Conservation (phyloP, 2,329 filamentous ascomycete genomes). For the Paramyrothecium sp. region DNA sequence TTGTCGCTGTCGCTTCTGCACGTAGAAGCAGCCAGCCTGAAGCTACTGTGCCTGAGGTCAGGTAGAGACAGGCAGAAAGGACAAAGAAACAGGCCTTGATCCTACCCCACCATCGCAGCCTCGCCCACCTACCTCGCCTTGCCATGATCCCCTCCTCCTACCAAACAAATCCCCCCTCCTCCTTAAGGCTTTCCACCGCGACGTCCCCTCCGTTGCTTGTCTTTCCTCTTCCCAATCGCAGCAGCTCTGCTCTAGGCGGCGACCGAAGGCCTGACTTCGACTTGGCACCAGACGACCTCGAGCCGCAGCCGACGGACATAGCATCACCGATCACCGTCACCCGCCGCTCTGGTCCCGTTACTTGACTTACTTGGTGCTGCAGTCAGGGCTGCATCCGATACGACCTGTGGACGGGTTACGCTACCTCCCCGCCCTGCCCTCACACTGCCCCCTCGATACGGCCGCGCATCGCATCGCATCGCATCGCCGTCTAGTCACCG, state of each 20-base stretch:
- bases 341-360: neutral
- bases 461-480: too few species aligned
- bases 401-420: neutral
- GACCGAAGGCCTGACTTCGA: neutral
- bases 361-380: neutral
- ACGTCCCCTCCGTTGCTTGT: neutral
- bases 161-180: neutral
- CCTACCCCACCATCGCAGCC: conserved; percentile 17
- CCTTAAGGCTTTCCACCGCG: neutral
- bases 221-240: neutral
- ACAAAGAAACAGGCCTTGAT: neutral
- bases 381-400: neutral
- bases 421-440: neutral
- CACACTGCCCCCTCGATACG: neutral
- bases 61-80: neutral
- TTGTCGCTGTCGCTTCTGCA: neutral
- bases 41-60: neutral
- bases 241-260: neutral
- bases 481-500: too few species aligned
- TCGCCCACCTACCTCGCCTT: conserved; percentile 4
- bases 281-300: neutral
- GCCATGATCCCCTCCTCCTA: neutral
- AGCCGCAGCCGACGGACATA: neutral
- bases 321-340: neutral
- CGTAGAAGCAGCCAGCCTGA: neutral